phyloP scores from a whole-genome alignment of 2,329 filamentous ascomycete genomes.

The Fusarium sp. region DNA sequence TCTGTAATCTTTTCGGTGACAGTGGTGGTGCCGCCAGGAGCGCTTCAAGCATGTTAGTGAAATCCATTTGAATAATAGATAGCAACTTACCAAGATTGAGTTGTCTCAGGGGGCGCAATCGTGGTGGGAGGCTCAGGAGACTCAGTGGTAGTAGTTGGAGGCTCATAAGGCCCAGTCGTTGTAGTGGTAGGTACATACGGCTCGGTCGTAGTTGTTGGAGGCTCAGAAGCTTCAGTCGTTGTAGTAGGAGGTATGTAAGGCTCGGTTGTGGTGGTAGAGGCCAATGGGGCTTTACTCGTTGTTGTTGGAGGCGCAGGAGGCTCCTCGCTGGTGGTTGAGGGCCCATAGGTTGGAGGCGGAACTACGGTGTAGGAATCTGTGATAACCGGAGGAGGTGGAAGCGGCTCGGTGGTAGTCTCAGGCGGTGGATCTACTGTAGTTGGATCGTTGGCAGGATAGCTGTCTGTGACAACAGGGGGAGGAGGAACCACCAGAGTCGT shows the following conservation, averaged over 20 bases:
- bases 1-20: not conserved
- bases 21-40: not conserved
- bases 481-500: not conserved
- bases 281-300: not conserved
- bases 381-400: not conserved
- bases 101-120: not conserved
- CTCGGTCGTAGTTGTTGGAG: not conserved
- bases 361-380: not conserved
- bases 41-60: conserved; percentile 1
- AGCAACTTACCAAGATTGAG: conserved; percentile 9
- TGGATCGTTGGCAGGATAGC: not conserved
- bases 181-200: not conserved
- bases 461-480: not conserved
- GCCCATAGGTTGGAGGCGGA: not conserved
- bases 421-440: not conserved
- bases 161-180: not conserved
- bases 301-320: not conserved
- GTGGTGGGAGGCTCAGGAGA: not conserved
- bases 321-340: not conserved
- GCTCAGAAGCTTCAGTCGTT: not conserved
- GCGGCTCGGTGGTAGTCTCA: not conserved
- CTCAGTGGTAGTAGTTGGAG: conserved; percentile 2
- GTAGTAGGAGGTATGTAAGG: not conserved
- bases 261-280: not conserved
- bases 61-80: not conserved